A percentile compares a stretch with the other conserved stretches of the same genome.
Evolutionary conservation across 2,329 filamentous ascomycete genomes (phyloP).

Genomic region (Curvularia sp.): DNA sequence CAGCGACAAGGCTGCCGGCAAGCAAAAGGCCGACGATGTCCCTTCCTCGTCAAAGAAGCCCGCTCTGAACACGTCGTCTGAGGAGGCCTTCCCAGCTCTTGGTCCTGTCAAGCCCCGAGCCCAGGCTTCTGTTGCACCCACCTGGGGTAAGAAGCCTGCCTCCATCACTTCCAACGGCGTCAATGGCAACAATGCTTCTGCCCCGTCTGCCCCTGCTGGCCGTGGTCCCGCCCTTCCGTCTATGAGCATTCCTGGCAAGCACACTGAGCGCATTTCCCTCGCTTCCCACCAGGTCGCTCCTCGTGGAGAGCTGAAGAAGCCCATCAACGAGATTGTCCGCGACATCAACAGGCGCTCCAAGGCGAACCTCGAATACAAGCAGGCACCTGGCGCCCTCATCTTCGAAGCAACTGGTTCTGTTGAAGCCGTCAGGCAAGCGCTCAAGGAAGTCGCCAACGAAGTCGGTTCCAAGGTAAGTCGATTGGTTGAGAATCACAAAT

Average conservation of each 20-base stretch:
- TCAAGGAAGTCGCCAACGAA: slow-evolving; percentile 87
- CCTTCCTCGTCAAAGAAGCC: slow-evolving; percentile 42
- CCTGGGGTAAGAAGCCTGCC: slow-evolving; percentile 77
- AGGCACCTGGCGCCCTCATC: slow-evolving; percentile 74
- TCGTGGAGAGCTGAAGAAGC: slow-evolving; percentile 79
- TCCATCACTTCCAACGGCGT: slow-evolving; percentile 55
- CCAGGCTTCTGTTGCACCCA: slow-evolving; percentile 68
- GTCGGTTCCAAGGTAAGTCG: slow-evolving; percentile 79
- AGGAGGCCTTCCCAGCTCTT: slow-evolving; percentile 93
- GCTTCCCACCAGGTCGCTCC: slow-evolving; percentile 79
- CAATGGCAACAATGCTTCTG: slow-evolving; percentile 61
- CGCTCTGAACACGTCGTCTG: slow-evolving; percentile 80
- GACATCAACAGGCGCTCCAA: slow-evolving; percentile 93
- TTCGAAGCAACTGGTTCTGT: slow-evolving; percentile 87
- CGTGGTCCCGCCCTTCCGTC: slow-evolving; percentile 59
- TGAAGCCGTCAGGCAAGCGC: slow-evolving; percentile 82
- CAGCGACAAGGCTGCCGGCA: slow-evolving; percentile 71
- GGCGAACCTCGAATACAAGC: slow-evolving; percentile 80
- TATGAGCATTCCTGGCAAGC: slow-evolving; percentile 81
- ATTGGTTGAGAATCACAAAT: neutral
- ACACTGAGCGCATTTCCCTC: slow-evolving; percentile 77
- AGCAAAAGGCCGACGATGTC: slow-evolving; percentile 67
- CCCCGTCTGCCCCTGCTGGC: slow-evolving; percentile 46
- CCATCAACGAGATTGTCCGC: slow-evolving; percentile 82
- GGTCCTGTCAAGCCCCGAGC: slow-evolving; percentile 72